A percentile compares a stretch with the other conserved stretches of the same genome.
Evolutionary conservation across 1,139 yeast species (phyloP).

Genomic region (Geotrichum carabidarum): DNA sequence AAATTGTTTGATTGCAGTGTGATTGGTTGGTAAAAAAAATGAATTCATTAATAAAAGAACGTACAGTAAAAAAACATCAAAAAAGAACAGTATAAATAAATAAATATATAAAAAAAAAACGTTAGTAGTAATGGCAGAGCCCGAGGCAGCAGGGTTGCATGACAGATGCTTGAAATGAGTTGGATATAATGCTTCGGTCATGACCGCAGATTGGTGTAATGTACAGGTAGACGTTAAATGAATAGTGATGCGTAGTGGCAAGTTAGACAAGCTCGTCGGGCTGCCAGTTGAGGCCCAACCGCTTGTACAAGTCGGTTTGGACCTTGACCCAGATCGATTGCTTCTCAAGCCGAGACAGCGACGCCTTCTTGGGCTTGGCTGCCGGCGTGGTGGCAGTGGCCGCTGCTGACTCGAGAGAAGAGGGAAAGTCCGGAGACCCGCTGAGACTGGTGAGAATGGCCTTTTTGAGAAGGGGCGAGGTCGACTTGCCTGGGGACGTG

Average conservation of each 20-base stretch:
- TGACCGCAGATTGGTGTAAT: too few species aligned
- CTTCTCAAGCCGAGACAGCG: conserved; percentile 50
- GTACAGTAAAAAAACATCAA: too few species aligned
- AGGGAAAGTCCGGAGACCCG: conserved; percentile 31
- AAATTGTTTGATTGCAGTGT: too few species aligned
- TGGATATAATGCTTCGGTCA: too few species aligned
- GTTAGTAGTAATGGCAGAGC: too few species aligned
- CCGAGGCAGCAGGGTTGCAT: too few species aligned
- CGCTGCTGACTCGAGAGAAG: conserved; percentile 15
- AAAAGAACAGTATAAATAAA: too few species aligned
- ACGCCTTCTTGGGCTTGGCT: conserved; percentile 26
- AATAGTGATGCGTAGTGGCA: neutral
- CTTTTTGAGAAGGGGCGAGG: conserved; percentile 31
- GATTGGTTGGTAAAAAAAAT: too few species aligned
- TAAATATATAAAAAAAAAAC: too few species aligned
- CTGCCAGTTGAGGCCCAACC: conserved; percentile 55
- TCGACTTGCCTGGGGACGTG: conserved; percentile 18
- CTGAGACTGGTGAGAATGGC: conserved; percentile 32
- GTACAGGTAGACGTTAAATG: too few species aligned
- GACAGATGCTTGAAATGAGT: too few species aligned
- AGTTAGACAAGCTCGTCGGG: conserved; percentile 42
- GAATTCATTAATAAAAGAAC: too few species aligned
- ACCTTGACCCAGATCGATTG: conserved; percentile 55
- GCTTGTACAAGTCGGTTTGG: conserved; percentile 51
- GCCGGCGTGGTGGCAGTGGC: neutral